Base-by-base conservation (phyloP, 2,329 filamentous ascomycete genomes). In the Diplocarpon rosae region DNA sequence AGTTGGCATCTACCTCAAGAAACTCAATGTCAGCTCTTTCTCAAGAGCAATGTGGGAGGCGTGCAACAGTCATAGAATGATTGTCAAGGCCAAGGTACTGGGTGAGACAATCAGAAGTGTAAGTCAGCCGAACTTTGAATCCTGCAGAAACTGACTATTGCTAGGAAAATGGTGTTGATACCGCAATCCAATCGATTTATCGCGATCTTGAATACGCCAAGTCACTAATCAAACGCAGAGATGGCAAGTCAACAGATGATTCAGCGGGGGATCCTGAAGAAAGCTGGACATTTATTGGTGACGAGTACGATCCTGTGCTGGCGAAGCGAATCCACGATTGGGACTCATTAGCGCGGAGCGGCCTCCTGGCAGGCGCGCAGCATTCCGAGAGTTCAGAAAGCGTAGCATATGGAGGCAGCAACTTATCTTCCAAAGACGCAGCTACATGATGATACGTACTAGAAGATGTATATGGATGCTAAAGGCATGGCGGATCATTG, bases 121-220 rank as follows among this genome's bases (percentile, higher is more conserved):
- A 73, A 64, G 76, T 68, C 16, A 20, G 9, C 17, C 34, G 12
- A 20, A 33, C 44, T 38, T 4, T 24, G 11, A 16, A 14, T 11
- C 8, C 16, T 24, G 6, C 16, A 17, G 42, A 31, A 45, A 32
- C 62, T 63, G 56, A 67, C 60, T 55, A 58, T 24, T 27, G 46
- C 47, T 50, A 93, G 83, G 90, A 98, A 63, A 80, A 87, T 52
- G 92, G 92, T 30, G 88, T 95, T n/a, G 79, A 83, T 38, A 84
- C 74, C 5, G 92, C 90, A 5, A 92, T 96, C 50, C 85, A 95
- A 63, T 85, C 80, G 48, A 85, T 98, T 45, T 98, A 96, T 62
- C 83, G 92, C 34, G 90, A 96, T 62, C 73, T 96, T 45, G 92
- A 96, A 61, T 95, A 95, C 57, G 89, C 92, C 31, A 85, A 78